Percentiles rank a stretch among this genome's conserved stretches.
Conservation (phyloP, 2,329 filamentous ascomycete species). For the Aspergillus caelatus region DNA sequence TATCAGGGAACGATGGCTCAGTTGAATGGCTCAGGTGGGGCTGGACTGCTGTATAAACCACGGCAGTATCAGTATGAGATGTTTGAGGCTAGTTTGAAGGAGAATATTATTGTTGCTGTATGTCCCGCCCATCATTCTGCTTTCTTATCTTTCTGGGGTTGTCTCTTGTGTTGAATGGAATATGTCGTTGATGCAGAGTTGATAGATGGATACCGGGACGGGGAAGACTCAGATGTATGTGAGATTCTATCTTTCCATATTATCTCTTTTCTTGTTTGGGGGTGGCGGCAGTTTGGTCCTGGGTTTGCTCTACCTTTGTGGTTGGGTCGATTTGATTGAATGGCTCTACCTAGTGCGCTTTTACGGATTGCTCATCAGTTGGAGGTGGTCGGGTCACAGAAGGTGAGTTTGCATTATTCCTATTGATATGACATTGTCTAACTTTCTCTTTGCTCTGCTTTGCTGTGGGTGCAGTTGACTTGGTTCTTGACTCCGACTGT, state of each 20-base stretch:
- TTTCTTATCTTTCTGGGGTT: too few relatives aligned
- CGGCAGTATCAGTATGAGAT: slow-evolving; percentile 76
- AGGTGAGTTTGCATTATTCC: slow-evolving; percentile 50
- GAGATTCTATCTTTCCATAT: background rate
- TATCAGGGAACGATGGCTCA: background rate
- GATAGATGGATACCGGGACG: slow-evolving; percentile 76
- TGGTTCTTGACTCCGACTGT: slow-evolving; percentile 78
- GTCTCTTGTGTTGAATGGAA: background rate
- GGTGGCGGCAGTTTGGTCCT: background rate
- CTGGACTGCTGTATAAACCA: slow-evolving; percentile 25
- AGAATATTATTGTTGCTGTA: slow-evolving; percentile 74
- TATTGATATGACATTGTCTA: background rate
- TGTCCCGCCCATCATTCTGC: slow-evolving; percentile 14
- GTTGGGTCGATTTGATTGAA: background rate
- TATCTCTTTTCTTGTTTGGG: background rate
- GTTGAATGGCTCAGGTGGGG: background rate
- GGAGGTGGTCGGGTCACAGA: slow-evolving; percentile 54
- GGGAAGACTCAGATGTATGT: slow-evolving; percentile 77
- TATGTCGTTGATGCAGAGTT: slow-evolving; percentile 4
- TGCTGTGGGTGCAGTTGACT: slow-evolving; percentile 43
- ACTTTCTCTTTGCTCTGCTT: background rate
- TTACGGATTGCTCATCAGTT: slow-evolving; percentile 69
- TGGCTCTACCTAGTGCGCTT: slow-evolving; percentile 56
- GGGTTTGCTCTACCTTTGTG: background rate
- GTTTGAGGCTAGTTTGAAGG: slow-evolving; percentile 68